Evolutionary conservation across 2,329 filamentous ascomycete genomes (phyloP), one percentile per base, ranked within the genome.

Genomic region (Microsporum ferrugineum): DNA sequence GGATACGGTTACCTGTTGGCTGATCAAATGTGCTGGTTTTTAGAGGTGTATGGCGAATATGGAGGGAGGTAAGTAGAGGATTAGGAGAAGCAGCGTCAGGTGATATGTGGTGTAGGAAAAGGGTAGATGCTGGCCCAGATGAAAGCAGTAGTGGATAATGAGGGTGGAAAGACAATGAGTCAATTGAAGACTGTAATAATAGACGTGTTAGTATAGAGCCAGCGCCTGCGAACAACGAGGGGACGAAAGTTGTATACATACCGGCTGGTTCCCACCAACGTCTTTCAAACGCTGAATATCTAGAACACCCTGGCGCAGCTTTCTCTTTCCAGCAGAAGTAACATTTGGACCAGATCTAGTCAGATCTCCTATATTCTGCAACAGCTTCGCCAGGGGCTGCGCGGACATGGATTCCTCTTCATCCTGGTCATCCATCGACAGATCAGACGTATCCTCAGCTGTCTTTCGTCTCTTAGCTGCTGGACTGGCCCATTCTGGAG

Each of bases 281-380:
- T 96, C 91, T 72, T 91, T 88, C 65, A 89, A 84, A 68, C 90
- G 85, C 72, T 95, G 89, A 64, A 99, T 95, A 72, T 95, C 88
- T 66, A 99, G 81, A 53, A 90, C 86, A 74, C 96, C 92, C 47
- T 92, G 88, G 59, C 89, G 86, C 63, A 97, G 79, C 70, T 88
- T 90, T 68, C 85, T 82, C 71, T 82, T 82, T 73, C 84, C 88
- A 23, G 73, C 72, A 23, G 76, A 68, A 3, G 76, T 75, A 23
- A 77, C 78, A 27, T 75, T 70, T 14, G 79, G 80, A 36, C 73
- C 74, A 31, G 74, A 67, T 60, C 77, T 76, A 2, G 83, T 85
- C 57, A 96, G 79, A 39, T 84, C 82, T 57, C 83, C 83, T 38
- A 87, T 84, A 67, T 89, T 85, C 71, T 90, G 88, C 27, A 97